Evolutionary conservation across 257 asterid species (phyloP), one percentile per base, ranked within the genome.

Genomic region (Leonotis leonurus): DNA sequence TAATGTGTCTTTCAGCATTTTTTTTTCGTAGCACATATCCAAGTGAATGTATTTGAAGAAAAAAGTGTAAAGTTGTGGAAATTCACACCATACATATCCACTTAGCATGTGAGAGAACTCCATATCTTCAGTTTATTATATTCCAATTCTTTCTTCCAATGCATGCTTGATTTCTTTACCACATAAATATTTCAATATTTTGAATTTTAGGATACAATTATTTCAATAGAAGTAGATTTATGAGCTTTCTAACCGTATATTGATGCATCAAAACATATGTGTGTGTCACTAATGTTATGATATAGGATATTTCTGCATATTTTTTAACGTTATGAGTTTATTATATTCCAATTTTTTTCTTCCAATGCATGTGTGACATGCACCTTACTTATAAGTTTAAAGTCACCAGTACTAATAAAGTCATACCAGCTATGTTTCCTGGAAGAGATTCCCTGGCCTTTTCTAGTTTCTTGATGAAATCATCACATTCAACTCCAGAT

Each of bases 401-500:
- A n/a, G n/a, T n/a, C n/a, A n/a, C n/a, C n/a, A n/a, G n/a, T n/a
- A n/a, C n/a, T n/a, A n/a, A n/a, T n/a, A n/a, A n/a, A n/a, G 46
- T 56, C 68, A 51, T 75, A 76, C 98, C 98, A 39, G 84, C 54
- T 17, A 80, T 64, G 70, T 69, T 83, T 59, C 74, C 90, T 3
- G 87, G 82, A n/a, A n/a, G n/a, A 39, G 93, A 77, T 30, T 84
- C 95, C 75, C 85, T 94, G 43, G 93, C 89, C 45, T 50, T 72
- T 73, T 83, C 97, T 64, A 92, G 77, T 85, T 92, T 92, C 88
- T 80, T 78, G 71, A 92, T 86, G 77, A 92, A 92, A 80, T 92
- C 97, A 53, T 84, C 74, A 67, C 96, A 72, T 63, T 83, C 97
- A 57, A 92, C 84, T 69, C 95, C 82, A 56, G 97, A 89, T 76